A percentile compares a stretch with the other conserved stretches of the same genome.
Evolutionary conservation across 1,139 yeast species (phyloP).

Genomic region (Debaryomyces udenii): DNA sequence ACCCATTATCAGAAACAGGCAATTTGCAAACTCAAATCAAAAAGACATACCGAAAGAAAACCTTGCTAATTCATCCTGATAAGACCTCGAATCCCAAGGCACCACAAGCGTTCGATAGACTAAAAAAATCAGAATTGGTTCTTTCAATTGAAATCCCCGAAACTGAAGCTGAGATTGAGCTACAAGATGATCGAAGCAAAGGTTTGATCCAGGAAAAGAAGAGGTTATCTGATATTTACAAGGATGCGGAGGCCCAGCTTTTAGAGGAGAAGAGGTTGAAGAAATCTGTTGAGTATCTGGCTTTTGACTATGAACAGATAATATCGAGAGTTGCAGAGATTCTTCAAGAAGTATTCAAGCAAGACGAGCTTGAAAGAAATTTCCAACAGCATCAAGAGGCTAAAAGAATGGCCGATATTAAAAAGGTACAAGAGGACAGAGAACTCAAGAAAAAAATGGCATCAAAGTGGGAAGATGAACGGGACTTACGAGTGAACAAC

Average conservation of each 20-base stretch:
- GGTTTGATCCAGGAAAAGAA: slow-evolving; percentile 45
- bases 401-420: slow-evolving; percentile 28
- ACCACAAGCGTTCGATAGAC: slow-evolving; percentile 61
- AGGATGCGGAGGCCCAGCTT: slow-evolving; percentile 31
- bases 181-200: slow-evolving; percentile 27
- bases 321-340: slow-evolving; percentile 21
- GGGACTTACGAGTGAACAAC: slow-evolving; percentile 60
- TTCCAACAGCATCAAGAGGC: slow-evolving; percentile 33
- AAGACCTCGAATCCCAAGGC: slow-evolving; percentile 58
- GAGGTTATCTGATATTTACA: slow-evolving; percentile 37
- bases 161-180: slow-evolving; percentile 19
- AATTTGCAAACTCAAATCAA: slow-evolving; percentile 39
- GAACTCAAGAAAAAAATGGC: slow-evolving; percentile 43
- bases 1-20: slow-evolving; percentile 38
- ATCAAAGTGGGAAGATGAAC: slow-evolving; percentile 61
- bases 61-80: slow-evolving; percentile 71
- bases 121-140: slow-evolving; percentile 41
- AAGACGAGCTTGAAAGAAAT: slow-evolving; percentile 37
- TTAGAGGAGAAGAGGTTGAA: neutral
- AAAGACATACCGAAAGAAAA: slow-evolving; percentile 57
- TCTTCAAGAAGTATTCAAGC: slow-evolving; percentile 39
- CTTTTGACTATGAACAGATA: slow-evolving; percentile 6
- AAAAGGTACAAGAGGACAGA: slow-evolving; percentile 40
- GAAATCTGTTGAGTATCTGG: neutral
- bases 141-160: slow-evolving; percentile 20